A percentile compares a stretch with the other conserved stretches of the same genome.
These are phyloP conservation scores for Hirschfeldia incana DNA, from an alignment of 345 rosid genomes.

Conservation along the genomic window DNA sequence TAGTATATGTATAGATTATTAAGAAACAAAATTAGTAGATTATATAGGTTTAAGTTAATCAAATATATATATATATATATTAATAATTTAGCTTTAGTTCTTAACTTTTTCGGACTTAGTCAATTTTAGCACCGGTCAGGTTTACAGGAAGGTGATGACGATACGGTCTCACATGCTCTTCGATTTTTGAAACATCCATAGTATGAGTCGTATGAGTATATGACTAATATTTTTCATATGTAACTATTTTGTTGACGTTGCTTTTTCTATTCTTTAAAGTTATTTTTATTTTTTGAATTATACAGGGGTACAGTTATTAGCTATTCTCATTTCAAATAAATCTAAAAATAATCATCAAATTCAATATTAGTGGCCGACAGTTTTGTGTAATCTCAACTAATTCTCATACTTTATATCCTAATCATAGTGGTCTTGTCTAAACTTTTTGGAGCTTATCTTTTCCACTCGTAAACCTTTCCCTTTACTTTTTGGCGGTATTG, in stretches of 20 bases:
- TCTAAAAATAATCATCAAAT: not conserved
- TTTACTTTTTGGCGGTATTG: not conserved
- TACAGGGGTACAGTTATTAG: no score
- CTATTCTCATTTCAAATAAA: not conserved
- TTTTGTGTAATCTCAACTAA: not conserved
- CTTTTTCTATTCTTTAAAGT: not conserved
- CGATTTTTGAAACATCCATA: not conserved
- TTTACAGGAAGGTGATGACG: not conserved
- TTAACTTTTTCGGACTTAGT: not conserved
- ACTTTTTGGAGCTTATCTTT: not conserved
- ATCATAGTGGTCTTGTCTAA: slow-evolving; percentile 1
- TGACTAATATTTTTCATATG: not conserved
- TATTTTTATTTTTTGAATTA: not conserved
- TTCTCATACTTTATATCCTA: not conserved
- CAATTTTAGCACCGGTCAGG: not conserved
- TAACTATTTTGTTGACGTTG: not conserved
- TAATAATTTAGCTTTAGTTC: not conserved
- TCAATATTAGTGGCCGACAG: not conserved
- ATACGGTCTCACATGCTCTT: not conserved
- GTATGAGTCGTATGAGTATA: not conserved
- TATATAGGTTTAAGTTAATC: not conserved
- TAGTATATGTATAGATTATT: not conserved
- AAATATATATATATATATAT: no score
- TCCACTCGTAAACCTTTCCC: not conserved
- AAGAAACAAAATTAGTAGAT: no score